Evolutionary conservation across 73 alveolate species (phyloP).

Genomic region (Symbiodinium natans): DNA sequence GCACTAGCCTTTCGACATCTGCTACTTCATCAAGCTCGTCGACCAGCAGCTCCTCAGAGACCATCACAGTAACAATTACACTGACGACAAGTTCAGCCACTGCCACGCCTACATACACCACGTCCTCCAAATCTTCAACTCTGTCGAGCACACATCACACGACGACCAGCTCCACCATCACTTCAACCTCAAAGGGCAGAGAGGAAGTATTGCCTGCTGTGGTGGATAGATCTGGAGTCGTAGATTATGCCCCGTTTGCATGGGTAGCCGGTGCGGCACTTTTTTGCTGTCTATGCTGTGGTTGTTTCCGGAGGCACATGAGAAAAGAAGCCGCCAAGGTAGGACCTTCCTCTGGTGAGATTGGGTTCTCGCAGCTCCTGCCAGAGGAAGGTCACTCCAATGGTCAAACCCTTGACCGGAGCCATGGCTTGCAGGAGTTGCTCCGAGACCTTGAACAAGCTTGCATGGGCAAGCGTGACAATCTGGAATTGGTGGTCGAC

Average conservation of each 20-base stretch:
- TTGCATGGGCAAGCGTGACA: neutral
- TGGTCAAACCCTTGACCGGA: neutral
- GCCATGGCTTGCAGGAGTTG: neutral
- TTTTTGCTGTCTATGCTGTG: neutral
- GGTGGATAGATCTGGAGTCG: neutral
- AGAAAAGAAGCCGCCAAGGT: neutral
- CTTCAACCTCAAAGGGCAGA: neutral
- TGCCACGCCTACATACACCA: neutral
- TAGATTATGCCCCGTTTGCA: neutral
- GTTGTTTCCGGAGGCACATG: neutral
- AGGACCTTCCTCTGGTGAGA: neutral
- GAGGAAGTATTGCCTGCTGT: too few relatives aligned
- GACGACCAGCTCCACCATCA: neutral
- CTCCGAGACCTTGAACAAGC: neutral
- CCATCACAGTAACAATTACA: too few relatives aligned
- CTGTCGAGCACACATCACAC: too few relatives aligned
- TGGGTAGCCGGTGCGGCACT: neutral
- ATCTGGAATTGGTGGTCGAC: neutral
- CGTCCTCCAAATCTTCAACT: neutral
- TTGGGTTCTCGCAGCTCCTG: neutral
- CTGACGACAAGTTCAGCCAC: too few relatives aligned
- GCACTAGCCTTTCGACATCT: neutral
- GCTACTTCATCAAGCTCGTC: too few relatives aligned
- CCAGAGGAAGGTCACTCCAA: neutral
- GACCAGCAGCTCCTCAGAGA: too few relatives aligned